Evolutionary conservation across 2,329 filamentous ascomycete genomes (phyloP).

Genomic region (Lithohypha guttulata): DNA sequence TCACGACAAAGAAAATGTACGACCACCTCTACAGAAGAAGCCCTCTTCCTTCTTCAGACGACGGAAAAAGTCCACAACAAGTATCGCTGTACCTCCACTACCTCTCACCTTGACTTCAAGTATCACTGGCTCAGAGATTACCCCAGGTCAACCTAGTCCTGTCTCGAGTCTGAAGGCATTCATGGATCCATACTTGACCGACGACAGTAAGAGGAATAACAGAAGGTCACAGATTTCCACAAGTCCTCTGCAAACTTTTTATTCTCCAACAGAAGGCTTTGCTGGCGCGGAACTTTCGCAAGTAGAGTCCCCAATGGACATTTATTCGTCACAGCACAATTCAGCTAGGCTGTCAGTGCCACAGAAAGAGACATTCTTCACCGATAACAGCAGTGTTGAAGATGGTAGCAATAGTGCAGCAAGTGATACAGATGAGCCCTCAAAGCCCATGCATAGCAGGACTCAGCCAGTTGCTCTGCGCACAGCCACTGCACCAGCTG

Average conservation of each 20-base stretch:
- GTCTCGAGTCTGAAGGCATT: slow-evolving; percentile 73
- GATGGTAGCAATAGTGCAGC: slow-evolving; percentile 10
- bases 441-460: neutral
- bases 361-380: slow-evolving; percentile 24
- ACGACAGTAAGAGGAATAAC: slow-evolving; percentile 21
- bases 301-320: slow-evolving; percentile 1
- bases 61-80: slow-evolving; percentile 78
- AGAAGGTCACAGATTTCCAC: slow-evolving; percentile 14
- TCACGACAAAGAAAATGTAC: slow-evolving; percentile 26
- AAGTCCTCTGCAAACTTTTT: slow-evolving; percentile 19
- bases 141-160: slow-evolving; percentile 43
- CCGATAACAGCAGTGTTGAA: slow-evolving; percentile 29
- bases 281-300: slow-evolving; percentile 9
- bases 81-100: slow-evolving; percentile 48
- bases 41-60: slow-evolving; percentile 88
- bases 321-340: neutral
- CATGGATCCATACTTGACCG: slow-evolving; percentile 69
- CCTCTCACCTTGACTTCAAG: slow-evolving; percentile 34
- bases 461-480: neutral
- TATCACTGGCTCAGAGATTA: slow-evolving; percentile 30
- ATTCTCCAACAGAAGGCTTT: slow-evolving; percentile 13
- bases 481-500: neutral
- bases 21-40: slow-evolving; percentile 63
- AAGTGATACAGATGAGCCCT: slow-evolving; percentile 2
- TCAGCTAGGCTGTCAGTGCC: slow-evolving; percentile 12